Evolutionary conservation across 441 rosid genomes (phyloP).

Genomic region (Pelargonium citronellum): DNA sequence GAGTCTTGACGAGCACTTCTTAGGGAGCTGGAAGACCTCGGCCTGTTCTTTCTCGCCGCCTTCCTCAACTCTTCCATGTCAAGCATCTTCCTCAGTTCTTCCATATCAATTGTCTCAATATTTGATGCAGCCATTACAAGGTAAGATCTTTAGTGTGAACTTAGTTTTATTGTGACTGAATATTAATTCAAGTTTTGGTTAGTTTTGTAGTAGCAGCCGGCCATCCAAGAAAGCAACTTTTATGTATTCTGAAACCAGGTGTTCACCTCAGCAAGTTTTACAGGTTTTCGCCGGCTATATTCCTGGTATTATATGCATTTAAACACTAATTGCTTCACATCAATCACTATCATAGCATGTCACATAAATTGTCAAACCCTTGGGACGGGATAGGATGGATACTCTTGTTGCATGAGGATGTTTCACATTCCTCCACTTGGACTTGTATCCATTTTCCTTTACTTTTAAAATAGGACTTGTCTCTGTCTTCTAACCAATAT

Average conservation of each 20-base stretch:
- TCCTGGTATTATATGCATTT: not conserved
- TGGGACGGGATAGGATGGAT: not conserved
- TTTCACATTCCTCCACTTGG: conserved; percentile 1
- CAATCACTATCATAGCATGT: not conserved
- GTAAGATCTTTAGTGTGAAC: not conserved
- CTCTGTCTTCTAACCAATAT: conserved; percentile 1
- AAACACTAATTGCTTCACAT: too few relatives aligned
- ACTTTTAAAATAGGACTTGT: not conserved
- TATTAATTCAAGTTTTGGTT: not conserved
- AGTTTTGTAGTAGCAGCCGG: conserved; percentile 2
- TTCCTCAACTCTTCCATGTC: conserved; percentile 1
- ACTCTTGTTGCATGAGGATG: not conserved
- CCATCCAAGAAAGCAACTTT: not conserved
- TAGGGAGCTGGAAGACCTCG: not conserved
- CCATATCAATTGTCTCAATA: not conserved
- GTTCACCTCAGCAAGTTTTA: not conserved
- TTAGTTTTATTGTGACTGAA: not conserved
- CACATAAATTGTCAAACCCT: not conserved
- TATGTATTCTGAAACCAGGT: not conserved
- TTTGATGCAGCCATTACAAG: not conserved
- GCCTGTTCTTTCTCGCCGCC: not conserved
- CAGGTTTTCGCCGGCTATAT: not conserved
- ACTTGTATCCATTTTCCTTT: not conserved
- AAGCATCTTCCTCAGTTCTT: not conserved
- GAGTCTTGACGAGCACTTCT: too few relatives aligned